Conservation (phyloP, 2,329 filamentous ascomycete species). For the Pseudogymnoascus sp. region DNA sequence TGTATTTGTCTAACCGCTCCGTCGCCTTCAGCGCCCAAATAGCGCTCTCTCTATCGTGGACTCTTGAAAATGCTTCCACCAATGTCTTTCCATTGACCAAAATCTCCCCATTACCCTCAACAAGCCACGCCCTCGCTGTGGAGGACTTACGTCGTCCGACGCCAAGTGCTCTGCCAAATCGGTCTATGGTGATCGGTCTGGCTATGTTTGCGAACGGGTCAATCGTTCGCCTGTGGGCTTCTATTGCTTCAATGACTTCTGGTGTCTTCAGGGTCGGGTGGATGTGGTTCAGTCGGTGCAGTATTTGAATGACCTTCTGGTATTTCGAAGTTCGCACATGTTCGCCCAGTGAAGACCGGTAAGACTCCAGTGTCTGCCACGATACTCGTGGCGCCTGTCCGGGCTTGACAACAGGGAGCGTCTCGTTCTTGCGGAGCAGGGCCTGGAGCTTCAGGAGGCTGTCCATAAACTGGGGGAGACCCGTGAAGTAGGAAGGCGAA, state of each 20-base stretch:
- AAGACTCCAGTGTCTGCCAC: conserved; percentile 75
- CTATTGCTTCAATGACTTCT: conserved; percentile 60
- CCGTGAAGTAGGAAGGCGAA: conserved; percentile 93
- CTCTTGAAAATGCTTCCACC: conserved; percentile 70
- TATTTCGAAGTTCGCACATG: conserved; percentile 71
- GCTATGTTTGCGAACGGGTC: conserved; percentile 62
- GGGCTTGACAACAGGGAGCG: conserved; percentile 62
- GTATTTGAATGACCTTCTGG: conserved; percentile 65
- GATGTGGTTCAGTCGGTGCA: conserved; percentile 79
- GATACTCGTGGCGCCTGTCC: conserved; percentile 65
- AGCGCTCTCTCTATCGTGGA: conserved; percentile 92
- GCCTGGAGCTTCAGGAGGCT: conserved; percentile 67
- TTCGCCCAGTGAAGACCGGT: conserved; percentile 66
- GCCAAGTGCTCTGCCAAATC: conserved; percentile 70
- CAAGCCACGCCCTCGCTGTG: conserved; percentile 75
- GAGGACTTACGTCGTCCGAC: conserved; percentile 85
- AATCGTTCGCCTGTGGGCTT: conserved; percentile 66
- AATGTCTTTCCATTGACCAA: conserved; percentile 86
- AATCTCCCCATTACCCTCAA: conserved; percentile 88
- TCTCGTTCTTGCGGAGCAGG: conserved; percentile 64
- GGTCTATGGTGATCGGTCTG: conserved; percentile 63
- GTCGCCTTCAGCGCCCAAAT: conserved; percentile 85
- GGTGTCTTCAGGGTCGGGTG: conserved; percentile 68
- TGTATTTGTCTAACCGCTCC: conserved; percentile 87
- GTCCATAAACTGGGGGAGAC: conserved; percentile 79